Percentiles rank a stretch among this genome's conserved stretches.
Conservation (phyloP, 176 grass and related monocot genomes). For the Tillandsia fasciculata region DNA sequence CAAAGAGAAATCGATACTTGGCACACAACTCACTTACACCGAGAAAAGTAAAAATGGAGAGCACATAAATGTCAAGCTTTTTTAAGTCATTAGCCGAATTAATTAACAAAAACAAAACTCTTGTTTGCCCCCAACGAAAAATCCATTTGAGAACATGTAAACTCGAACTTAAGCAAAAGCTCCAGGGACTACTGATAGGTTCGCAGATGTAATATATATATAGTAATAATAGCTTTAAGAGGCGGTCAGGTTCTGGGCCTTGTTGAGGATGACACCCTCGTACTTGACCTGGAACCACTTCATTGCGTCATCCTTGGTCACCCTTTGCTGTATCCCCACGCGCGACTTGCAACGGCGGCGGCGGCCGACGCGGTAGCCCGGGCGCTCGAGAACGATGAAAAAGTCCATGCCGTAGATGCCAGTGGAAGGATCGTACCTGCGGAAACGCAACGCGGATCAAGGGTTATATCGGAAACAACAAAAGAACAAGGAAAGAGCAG, state of each 20-base stretch:
- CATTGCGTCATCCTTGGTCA: constrained; percentile 63
- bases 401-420: constrained; percentile 69
- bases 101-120: too few species aligned
- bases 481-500: neutral
- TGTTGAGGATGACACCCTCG: constrained; percentile 62
- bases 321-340: constrained; percentile 49
- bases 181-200: too few species aligned
- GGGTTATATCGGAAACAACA: neutral
- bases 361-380: constrained; percentile 45
- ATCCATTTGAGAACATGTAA: too few species aligned
- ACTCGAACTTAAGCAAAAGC: too few species aligned
- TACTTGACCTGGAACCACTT: constrained; percentile 78
- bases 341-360: constrained; percentile 51
- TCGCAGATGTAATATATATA: neutral
- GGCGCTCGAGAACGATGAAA: constrained; percentile 39
- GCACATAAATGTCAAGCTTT: too few species aligned
- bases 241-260: constrained; percentile 21
- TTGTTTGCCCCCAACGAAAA: too few species aligned
- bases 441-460: constrained; percentile 1
- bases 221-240: neutral
- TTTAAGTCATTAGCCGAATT: too few species aligned
- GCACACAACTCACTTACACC: too few species aligned
- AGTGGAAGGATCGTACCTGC: constrained; percentile 51
- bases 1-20: too few species aligned
- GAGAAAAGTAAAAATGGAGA: too few species aligned